A percentile compares a stretch with the other conserved stretches of the same genome.
These are phyloP conservation scores for Tulasnella calospora DNA, from an alignment of 768 basidiomycete genomes.

Conservation along the genomic window DNA sequence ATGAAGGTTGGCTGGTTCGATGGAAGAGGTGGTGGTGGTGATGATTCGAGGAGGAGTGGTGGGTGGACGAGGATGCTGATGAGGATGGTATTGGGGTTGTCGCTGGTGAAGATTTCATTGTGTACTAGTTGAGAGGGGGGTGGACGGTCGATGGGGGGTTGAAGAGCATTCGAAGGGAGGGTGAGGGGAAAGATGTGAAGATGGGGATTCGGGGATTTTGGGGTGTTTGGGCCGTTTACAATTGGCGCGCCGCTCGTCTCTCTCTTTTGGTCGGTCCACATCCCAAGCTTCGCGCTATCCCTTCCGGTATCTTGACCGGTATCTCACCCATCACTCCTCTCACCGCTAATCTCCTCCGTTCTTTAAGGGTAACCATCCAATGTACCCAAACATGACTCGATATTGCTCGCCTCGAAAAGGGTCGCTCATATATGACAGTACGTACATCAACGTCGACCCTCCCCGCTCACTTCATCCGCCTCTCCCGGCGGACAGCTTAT, in stretches of 20 bases:
- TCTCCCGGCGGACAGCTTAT: too few species aligned
- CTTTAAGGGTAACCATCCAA: background rate
- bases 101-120: background rate
- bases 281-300: background rate
- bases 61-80: background rate
- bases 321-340: background rate
- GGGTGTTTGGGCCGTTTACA: slow-evolving; percentile 1
- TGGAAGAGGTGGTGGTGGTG: slow-evolving; percentile 12
- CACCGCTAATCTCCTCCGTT: slow-evolving; percentile 2
- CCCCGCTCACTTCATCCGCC: background rate
- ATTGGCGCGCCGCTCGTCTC: background rate
- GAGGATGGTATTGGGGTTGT: background rate
- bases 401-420: background rate
- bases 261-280: background rate
- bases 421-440: background rate
- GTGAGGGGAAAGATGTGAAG: too few species aligned
- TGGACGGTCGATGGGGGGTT: background rate
- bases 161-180: background rate
- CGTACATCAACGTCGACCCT: background rate
- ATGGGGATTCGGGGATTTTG: background rate
- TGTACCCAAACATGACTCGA: background rate
- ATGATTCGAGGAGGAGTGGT: background rate
- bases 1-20: background rate
- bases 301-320: slow-evolving; percentile 4
- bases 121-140: too few species aligned